Evolutionary conservation across 2,329 filamentous ascomycete genomes (phyloP).

Genomic region (Exophiala oligosperma): DNA sequence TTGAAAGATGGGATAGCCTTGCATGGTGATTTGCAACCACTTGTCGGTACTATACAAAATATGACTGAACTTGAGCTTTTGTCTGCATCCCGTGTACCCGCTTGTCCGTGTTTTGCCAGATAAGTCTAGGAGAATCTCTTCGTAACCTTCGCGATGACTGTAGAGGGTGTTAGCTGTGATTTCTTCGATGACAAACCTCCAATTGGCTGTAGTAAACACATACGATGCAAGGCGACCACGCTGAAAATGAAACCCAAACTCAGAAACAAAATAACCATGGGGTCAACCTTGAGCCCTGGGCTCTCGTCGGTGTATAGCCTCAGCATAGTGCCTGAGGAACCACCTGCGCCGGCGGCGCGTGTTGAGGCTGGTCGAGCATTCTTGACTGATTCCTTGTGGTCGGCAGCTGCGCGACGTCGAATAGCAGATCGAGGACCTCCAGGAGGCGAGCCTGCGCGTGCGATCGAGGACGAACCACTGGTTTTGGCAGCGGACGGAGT

Average conservation of each 20-base stretch:
- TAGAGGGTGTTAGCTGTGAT: slow-evolving; percentile 22
- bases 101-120: not conserved
- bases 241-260: slow-evolving; percentile 98
- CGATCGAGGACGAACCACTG: slow-evolving; percentile 67
- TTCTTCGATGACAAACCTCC: slow-evolving; percentile 10
- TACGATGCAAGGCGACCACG: slow-evolving; percentile 96
- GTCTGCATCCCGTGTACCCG: slow-evolving; percentile 2
- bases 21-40: not conserved
- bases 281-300: slow-evolving; percentile 94
- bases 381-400: slow-evolving; percentile 95
- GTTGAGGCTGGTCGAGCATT: slow-evolving; percentile 93
- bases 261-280: slow-evolving; percentile 92
- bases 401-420: slow-evolving; percentile 89
- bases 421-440: slow-evolving; percentile 95
- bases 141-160: slow-evolving; percentile 94
- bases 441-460: slow-evolving; percentile 81
- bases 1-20: not conserved
- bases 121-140: slow-evolving; percentile 68
- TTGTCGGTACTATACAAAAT: slow-evolving; percentile 16
- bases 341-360: slow-evolving; percentile 87
- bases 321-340: slow-evolving; percentile 97
- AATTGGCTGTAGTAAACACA: slow-evolving; percentile 38
- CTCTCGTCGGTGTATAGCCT: slow-evolving; percentile 99
- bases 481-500: slow-evolving; percentile 52
- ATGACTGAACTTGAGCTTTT: slow-evolving; percentile 15